phyloP scores from a whole-genome alignment of 345 rosid species.

The Draba incana region DNA sequence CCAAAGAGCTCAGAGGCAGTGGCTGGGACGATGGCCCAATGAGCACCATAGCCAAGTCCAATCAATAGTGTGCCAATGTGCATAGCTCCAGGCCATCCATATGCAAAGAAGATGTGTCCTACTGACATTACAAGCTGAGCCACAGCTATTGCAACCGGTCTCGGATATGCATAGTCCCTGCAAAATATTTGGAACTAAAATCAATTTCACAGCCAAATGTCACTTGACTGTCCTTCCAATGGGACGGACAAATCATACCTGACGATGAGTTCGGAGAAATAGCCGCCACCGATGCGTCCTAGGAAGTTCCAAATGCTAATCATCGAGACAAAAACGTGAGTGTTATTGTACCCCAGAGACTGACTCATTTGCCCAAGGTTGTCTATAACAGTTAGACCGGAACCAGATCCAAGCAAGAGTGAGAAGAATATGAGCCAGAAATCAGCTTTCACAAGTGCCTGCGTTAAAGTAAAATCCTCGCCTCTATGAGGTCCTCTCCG shows the following conservation, averaged over 20 bases:
- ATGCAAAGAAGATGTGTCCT: conserved; percentile 78
- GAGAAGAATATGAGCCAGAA: conserved; percentile 86
- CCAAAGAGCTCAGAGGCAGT: conserved; percentile 92
- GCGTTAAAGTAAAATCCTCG: conserved; percentile 79
- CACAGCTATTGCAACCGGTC: conserved; percentile 69
- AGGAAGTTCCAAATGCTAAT: conserved; percentile 96
- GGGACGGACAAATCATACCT: conserved; percentile 46
- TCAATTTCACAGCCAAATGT: conserved; percentile 16
- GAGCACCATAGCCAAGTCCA: conserved; percentile 85
- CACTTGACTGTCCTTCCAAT: conserved; percentile 1
- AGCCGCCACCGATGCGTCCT: conserved; percentile 89
- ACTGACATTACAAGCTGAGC: conserved; percentile 78
- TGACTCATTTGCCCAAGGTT: conserved; percentile 94
- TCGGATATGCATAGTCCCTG: conserved; percentile 83
- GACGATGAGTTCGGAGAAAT: conserved; percentile 76
- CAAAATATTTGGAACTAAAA: conserved; percentile 17
- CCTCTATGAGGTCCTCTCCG: conserved; percentile 79
- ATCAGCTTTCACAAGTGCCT: conserved; percentile 84
- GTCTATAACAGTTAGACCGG: conserved; percentile 85
- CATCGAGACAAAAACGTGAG: conserved; percentile 81
- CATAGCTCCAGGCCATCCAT: conserved; percentile 85
- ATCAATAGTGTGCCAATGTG: conserved; percentile 72
- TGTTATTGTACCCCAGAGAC: conserved; percentile 70
- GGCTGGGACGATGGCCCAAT: conserved; percentile 90
- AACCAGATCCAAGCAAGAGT: conserved; percentile 80